phyloP scores from a whole-genome alignment of 306 rosid genomes.

The Malus asiatica region DNA sequence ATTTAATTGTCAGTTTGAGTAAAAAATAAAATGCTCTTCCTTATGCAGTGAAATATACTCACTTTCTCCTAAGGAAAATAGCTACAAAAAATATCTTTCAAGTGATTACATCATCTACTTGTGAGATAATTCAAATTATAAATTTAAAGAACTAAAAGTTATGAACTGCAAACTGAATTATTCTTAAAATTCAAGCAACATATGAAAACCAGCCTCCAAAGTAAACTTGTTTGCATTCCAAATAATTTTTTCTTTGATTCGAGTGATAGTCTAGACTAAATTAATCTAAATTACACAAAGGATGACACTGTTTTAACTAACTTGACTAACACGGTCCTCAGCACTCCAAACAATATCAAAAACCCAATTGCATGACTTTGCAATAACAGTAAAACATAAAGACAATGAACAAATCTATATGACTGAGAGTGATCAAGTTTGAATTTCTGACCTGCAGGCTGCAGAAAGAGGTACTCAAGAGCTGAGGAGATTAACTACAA shows the following conservation, averaged over 20 bases:
- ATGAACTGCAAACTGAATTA: not conserved
- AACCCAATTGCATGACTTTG: not conserved
- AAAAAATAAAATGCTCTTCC: not conserved
- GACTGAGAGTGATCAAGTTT: not conserved
- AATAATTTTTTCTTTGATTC: not conserved
- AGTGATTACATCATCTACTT: not conserved
- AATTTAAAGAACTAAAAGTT: not conserved
- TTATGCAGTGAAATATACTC: not conserved
- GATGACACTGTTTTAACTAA: too few species aligned
- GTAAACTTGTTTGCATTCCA: not conserved
- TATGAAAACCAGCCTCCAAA: not conserved
- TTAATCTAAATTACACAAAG: not conserved
- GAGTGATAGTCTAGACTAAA: not conserved
- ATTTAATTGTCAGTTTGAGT: not conserved
- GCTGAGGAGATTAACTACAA: not conserved
- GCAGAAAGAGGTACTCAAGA: slow-evolving; percentile 1
- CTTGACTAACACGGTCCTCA: not conserved
- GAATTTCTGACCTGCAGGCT: not conserved
- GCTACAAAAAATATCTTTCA: not conserved
- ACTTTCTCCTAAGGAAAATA: not conserved
- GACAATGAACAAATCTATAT: not conserved
- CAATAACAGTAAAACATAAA: not conserved
- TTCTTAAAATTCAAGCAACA: not conserved
- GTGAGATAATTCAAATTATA: not conserved
- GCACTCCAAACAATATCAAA: not conserved